These are phyloP conservation scores for Waltergamsia citrina DNA, from an alignment of 2,329 filamentous ascomycete genomes.

Conservation along the genomic window DNA sequence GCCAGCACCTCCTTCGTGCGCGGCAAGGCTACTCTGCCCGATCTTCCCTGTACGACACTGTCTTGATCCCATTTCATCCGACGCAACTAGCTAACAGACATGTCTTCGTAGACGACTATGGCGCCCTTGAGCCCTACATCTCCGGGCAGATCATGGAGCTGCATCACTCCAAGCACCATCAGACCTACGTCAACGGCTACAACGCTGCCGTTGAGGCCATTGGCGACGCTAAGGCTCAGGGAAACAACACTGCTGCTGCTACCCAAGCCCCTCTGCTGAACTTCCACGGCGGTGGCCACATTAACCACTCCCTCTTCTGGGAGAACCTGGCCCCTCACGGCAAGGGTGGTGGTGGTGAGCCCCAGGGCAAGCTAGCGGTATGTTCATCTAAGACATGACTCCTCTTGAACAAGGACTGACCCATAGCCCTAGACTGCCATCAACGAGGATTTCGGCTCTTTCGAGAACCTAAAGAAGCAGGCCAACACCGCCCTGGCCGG, in stretches of 20 bases:
- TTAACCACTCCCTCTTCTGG: slow-evolving; percentile 86
- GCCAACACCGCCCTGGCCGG: slow-evolving; percentile 61
- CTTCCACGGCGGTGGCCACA: slow-evolving; percentile 78
- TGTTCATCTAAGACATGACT: slow-evolving; percentile 7
- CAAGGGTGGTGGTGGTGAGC: slow-evolving; percentile 51
- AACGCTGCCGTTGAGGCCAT: slow-evolving; percentile 71
- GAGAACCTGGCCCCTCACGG: slow-evolving; percentile 64
- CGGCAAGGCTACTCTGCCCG: slow-evolving; percentile 86
- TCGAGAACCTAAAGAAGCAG: slow-evolving; percentile 54
- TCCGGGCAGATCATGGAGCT: slow-evolving; percentile 93
- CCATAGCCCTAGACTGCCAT: slow-evolving; percentile 40
- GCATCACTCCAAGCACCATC: slow-evolving; percentile 90
- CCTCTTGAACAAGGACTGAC: neutral
- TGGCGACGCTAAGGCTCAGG: slow-evolving; percentile 52
- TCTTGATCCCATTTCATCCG: no score
- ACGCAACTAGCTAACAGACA: neutral
- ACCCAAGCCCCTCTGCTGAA: slow-evolving; percentile 49
- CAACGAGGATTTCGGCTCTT: slow-evolving; percentile 56
- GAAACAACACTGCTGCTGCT: slow-evolving; percentile 43
- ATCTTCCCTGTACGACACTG: slow-evolving; percentile 65
- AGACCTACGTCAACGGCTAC: slow-evolving; percentile 85
- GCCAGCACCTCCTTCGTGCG: slow-evolving; percentile 70
- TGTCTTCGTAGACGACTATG: slow-evolving; percentile 70
- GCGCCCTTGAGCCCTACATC: slow-evolving; percentile 77
- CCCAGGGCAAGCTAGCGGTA: slow-evolving; percentile 51